Base-by-base conservation (phyloP, 768 basidiomycete species). In the Mycena kentingensis region DNA sequence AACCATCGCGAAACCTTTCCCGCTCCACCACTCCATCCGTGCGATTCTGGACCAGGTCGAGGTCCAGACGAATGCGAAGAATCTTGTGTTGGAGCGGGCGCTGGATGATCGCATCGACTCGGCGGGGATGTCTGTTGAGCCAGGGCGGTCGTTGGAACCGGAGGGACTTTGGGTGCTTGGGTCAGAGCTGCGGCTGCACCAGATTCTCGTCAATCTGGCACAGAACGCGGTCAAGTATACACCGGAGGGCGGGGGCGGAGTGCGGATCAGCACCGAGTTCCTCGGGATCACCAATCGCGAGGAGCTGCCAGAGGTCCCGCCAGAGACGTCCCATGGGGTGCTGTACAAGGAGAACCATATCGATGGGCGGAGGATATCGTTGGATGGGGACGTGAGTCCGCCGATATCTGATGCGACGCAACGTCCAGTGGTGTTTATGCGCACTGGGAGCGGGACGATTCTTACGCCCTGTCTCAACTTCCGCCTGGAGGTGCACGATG, bases 181-280 rank as follows among this genome's bases (percentile, higher is more conserved):
- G 21, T 72, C 74, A 55, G 75, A 77, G 55, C 70, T 75, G 62
- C 63, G 75, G 1, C 50, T 75, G 51, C 67, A 72, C 18, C 71
- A 72, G 49, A 63, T 71, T 15, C 55, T 65, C 26, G 72, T 69
- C 43, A 77, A 76, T 52, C 65, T 77, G 46, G 71, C 72, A 1
- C 67, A 67, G 24, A 73, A 73, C 46, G 70, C 70, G 13, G 68
- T 76, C 55, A 67, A 66, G 46, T 71, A 73, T 37, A 62, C 63
- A 8, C 61, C 63, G 4, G 60, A 60, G 26, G 47, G 67, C 64
- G 46, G 69, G 63, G 26, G 71, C 69, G 49, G 55, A 65, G 32
- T 63, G 67, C 13, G 70, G 63, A 58, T 63, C 37, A 44, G 49
- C 27, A 52, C 55, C 1, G 57, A 61, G 42, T 61, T 61, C 19